Percentiles rank a stretch among this genome's conserved stretches.
Evolutionary conservation across 2,329 filamentous ascomycete genomes (phyloP).

Genomic region (Phaeosphaeria sp.): DNA sequence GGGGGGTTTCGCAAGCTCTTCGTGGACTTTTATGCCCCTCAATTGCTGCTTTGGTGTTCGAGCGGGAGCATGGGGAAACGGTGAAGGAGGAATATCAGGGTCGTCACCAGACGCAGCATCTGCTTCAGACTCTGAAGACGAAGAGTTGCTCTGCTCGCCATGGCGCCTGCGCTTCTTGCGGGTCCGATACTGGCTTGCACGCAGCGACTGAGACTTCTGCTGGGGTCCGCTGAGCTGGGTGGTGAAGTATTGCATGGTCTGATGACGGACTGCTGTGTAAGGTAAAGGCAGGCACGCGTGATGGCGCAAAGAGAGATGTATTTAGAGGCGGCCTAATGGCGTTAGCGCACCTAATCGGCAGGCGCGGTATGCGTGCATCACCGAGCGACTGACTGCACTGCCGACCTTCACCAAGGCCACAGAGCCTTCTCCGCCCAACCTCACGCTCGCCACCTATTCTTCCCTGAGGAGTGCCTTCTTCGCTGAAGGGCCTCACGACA

Average conservation of each 20-base stretch:
- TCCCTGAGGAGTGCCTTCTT: constrained; percentile 26
- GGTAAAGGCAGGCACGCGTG: neutral
- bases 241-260: constrained; percentile 43
- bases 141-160: constrained; percentile 22
- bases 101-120: constrained; percentile 49
- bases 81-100: constrained; percentile 47
- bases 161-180: constrained; percentile 31
- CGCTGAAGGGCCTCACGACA: constrained; percentile 38
- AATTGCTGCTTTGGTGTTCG: constrained; percentile 19
- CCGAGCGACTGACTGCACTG: constrained; percentile 11
- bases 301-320: neutral
- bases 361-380: constrained; percentile 1
- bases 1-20: constrained; percentile 51
- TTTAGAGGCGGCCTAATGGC: neutral
- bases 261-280: neutral
- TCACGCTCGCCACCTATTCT: constrained; percentile 5
- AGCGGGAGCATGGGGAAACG: constrained; percentile 55
- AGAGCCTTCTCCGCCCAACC: constrained; percentile 7
- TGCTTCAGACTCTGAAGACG: constrained; percentile 21
- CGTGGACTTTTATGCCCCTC: constrained; percentile 38
- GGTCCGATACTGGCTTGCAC: constrained; percentile 38
- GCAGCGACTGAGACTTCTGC: constrained; percentile 40
- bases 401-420: neutral
- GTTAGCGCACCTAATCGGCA: constrained; percentile 1
- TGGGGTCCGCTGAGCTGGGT: constrained; percentile 36